Evolutionary conservation across 306 rosid genomes (phyloP), one percentile per base, ranked within the genome.

Genomic region (Astragalus glycyphyllos): DNA sequence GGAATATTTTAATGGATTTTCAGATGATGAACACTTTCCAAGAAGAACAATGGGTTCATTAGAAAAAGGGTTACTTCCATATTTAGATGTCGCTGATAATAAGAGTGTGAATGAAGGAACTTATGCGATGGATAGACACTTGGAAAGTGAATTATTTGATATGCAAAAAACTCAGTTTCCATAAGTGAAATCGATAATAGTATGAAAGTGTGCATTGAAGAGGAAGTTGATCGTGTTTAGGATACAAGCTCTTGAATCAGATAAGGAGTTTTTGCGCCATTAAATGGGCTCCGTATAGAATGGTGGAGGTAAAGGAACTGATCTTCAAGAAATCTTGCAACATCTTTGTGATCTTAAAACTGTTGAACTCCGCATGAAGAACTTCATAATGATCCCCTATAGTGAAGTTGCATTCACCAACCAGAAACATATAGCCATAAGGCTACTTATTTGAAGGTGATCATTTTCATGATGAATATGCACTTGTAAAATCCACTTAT

Each of bases 211-310:
- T 66, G 71, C 41, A 78, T 90, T 35, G 90, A 86, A 69, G 91
- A 86, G 69, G 97, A 90, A 63, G 97, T 90, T 12, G 97, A 83
- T 76, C 87, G 77, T 7, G 95, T 90, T 51, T 88, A 90, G 94
- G 69, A 53, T 88, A 41, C 90, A 90, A 76, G 92, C 92, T 69
- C 92, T 88, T 63, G 92, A 88, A 78, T 77, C 85, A 38, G 94
- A 90, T 60, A 75, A 77, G 58, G 90, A 90, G 69, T 90, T 88
- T 82, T 81, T 90, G 0, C 80, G 77, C 48, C 83, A 88, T 37
- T 88, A 90, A 23, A 78, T 88, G 83, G 83, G 90, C 47, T 88
- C 94, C 54, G 59, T 81, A 31, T 83, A 86, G 73, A 76, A 86
- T 40, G 96, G 94, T 26, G 97, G 94, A 59, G 90, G 86, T 53